A percentile compares a stretch with the other conserved stretches of the same genome.
phyloP scores from a whole-genome alignment of 2,329 filamentous ascomycete genomes.

The Parastagonospora nodorum region DNA sequence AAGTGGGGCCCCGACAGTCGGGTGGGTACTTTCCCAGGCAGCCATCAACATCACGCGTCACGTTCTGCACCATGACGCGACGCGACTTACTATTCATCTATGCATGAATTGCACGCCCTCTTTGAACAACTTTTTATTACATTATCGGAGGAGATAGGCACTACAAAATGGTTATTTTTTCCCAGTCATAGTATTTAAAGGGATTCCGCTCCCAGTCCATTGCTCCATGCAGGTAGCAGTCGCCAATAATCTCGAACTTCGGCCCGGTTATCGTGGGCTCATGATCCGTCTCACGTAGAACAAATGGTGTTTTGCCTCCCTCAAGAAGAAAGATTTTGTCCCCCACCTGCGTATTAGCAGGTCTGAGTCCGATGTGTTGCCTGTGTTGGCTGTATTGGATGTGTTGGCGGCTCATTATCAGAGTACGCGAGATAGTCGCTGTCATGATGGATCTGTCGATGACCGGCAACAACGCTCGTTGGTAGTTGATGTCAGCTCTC shows the following conservation, averaged over 20 bases:
- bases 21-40: not conserved
- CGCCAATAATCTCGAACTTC: too few species aligned
- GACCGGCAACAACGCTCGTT: not conserved
- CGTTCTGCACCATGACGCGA: not conserved
- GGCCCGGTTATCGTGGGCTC: too few species aligned
- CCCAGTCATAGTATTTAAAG: too few species aligned
- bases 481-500: not conserved
- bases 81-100: too few species aligned
- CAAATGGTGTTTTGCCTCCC: conserved; percentile 16
- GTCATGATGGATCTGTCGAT: conserved; percentile 10
- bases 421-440: conserved; percentile 7
- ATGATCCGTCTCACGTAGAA: conserved; percentile 2
- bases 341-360: conserved; percentile 1
- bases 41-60: not conserved
- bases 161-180: too few species aligned
- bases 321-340: conserved; percentile 13
- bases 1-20: too few species aligned
- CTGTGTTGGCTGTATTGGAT: too few species aligned
- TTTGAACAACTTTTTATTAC: too few species aligned
- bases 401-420: conserved; percentile 11
- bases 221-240: too few species aligned
- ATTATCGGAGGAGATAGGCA: too few species aligned
- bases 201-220: too few species aligned
- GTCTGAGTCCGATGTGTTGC: conserved; percentile 8
- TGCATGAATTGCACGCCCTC: too few species aligned